These are phyloP conservation scores for Geoglossum cookeanum DNA, from an alignment of 2,329 filamentous ascomycete species.

Conservation along the genomic window DNA sequence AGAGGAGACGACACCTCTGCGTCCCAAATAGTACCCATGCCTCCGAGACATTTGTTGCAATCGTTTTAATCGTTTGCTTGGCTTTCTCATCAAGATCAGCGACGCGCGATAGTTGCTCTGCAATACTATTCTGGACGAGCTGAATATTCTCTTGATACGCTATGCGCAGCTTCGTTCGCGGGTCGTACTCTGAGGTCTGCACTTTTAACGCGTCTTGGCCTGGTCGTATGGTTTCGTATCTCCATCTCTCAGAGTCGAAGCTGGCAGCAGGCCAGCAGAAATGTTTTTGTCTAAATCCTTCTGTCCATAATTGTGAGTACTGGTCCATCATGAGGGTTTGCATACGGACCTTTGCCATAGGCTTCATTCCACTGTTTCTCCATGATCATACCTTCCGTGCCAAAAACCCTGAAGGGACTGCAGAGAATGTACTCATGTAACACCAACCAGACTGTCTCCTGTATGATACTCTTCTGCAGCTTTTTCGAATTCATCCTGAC, in stretches of 20 bases:
- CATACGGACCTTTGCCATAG: background rate
- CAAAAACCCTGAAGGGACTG: constrained; percentile 9
- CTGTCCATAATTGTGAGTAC: background rate
- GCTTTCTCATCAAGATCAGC: background rate
- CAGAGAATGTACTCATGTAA: constrained; percentile 8
- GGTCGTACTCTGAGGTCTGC: background rate
- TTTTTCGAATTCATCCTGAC: background rate
- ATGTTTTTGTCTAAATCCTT: background rate
- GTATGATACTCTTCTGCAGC: constrained; percentile 6
- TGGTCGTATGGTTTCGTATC: background rate
- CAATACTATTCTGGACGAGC: background rate
- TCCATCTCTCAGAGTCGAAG: background rate
- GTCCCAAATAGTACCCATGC: background rate
- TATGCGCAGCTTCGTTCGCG: background rate
- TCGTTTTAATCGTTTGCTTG: background rate
- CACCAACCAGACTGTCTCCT: constrained; percentile 7
- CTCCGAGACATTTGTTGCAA: background rate
- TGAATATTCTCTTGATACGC: background rate
- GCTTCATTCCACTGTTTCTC: constrained; percentile 5
- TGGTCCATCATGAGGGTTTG: background rate
- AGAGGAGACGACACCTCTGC: background rate
- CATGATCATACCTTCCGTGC: constrained; percentile 6
- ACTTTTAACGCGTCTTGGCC: background rate
- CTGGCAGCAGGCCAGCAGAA: too few relatives aligned
- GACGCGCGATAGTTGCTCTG: background rate